Evolutionary conservation across 768 basidiomycete species (phyloP), one percentile per base, ranked within the genome.

Genomic region (Cystoderma amianthinum): DNA sequence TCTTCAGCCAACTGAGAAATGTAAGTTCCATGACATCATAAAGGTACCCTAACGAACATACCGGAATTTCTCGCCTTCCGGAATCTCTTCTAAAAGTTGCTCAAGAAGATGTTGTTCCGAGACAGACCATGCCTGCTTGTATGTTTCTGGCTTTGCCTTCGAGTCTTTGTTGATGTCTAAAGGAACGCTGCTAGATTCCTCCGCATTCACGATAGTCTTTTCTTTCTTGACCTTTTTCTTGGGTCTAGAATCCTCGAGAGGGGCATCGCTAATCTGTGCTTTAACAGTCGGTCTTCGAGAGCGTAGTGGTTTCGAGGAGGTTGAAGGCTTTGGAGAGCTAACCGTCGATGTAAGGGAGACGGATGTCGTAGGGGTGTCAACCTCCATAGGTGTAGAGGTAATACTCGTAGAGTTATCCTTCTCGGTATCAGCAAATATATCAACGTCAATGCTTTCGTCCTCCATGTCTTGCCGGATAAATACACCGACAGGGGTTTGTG

Each of bases 91-190:
- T 39, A 90, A 56, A 34, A 88, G 61, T 19, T 76, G 73, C 54
- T 90, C 88, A 1, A 90, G 71, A 12, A 85, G 62, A 48, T 85
- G 82, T 48, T 90, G 88, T 52, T 89, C 87, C 0, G 73, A 75
- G 16, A 78, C 65, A 2, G 80, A 75, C 88, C 87, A 91, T 1
- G 82, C 72, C 44, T 82, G 80, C 55, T 89, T 89, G 63, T 85
- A 90, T n/a, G 86, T 89, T 48, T 86, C 83, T 0, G 81, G 67
- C 51, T 71, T 76, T 1, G 69, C 64, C 44, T 76, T 72, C 16
- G 9, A 7, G 18, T 16, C 17, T 9, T n/a, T n/a, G 7, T 36
- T 36, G 6, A 16, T 36, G 34, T 7, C n/a, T 36, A 36, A 6
- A 19, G 34, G 7, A n/a, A n/a, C 7, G 12, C 9, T 36, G 9